A percentile compares a stretch with the other conserved stretches of the same genome.
These are phyloP conservation scores for Fomitiporia mediterranea DNA, from an alignment of 1,284 basidiomycete genomes.

Conservation along the genomic window DNA sequence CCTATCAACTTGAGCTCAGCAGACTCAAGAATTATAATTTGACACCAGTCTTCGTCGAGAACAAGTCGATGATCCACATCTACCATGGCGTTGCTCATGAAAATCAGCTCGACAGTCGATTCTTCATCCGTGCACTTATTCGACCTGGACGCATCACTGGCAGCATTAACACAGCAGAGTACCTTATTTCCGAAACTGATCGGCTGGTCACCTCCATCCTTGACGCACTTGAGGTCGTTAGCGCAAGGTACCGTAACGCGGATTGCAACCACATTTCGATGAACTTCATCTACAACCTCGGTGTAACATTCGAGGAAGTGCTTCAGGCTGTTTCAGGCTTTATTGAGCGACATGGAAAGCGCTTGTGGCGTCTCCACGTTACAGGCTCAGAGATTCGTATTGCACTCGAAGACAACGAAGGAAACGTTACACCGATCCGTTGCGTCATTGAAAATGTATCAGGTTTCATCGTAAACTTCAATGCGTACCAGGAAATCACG, in stretches of 20 bases:
- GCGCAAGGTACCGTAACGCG: conserved; percentile 80
- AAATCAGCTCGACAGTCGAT: conserved; percentile 94
- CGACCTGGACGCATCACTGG: conserved; percentile 93
- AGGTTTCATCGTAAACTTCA: conserved; percentile 97
- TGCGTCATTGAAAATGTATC: conserved; percentile 99
- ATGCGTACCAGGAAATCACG: conserved; percentile 97
- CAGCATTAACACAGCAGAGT: conserved; percentile 90
- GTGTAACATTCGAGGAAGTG: conserved; percentile 94
- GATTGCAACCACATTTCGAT: conserved; percentile 97
- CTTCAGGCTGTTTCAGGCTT: conserved; percentile 95
- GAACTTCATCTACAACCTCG: conserved; percentile 97
- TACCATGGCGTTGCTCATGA: conserved; percentile 95
- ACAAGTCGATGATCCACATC: conserved; percentile 87
- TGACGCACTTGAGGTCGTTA: conserved; percentile 92
- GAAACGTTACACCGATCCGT: conserved; percentile 91
- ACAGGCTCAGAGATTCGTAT: conserved; percentile 98
- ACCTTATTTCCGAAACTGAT: conserved; percentile 97
- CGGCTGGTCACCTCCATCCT: conserved; percentile 92
- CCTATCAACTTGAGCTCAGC: conserved; percentile 96
- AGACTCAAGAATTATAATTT: conserved; percentile 97
- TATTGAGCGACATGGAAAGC: conserved; percentile 96
- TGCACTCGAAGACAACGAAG: conserved; percentile 88
- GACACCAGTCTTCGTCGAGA: conserved; percentile 89
- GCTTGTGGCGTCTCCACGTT: conserved; percentile 96
- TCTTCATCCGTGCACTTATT: conserved; percentile 96